phyloP scores from a whole-genome alignment of 225 moss, liverwort and hornwort species.

The Pseudisothecium myosuroides region DNA sequence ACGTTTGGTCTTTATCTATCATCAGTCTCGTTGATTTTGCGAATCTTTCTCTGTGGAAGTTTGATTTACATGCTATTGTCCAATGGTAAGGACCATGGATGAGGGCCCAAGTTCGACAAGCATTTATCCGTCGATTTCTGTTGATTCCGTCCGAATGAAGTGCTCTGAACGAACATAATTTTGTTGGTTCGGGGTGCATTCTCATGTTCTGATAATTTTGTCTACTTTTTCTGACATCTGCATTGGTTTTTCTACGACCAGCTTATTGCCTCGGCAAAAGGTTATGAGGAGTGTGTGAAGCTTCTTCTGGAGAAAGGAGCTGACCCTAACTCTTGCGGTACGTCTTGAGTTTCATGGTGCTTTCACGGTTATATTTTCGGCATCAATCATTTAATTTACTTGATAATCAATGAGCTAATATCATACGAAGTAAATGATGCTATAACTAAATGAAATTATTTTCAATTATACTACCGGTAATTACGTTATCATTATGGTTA shows the following conservation, averaged over 20 bases:
- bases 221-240: background rate
- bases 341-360: background rate
- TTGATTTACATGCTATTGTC: background rate
- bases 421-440: background rate
- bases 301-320: conserved; percentile 67
- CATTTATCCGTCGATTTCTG: background rate
- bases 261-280: conserved; percentile 53
- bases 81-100: background rate
- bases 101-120: background rate
- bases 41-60: background rate
- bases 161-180: background rate
- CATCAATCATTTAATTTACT: too few species aligned
- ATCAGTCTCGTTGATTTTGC: background rate
- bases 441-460: background rate
- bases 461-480: background rate
- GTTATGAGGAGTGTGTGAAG: conserved; percentile 70
- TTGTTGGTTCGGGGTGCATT: background rate
- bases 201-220: background rate
- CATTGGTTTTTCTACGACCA: background rate
- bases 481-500: background rate
- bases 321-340: conserved; percentile 59
- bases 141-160: background rate
- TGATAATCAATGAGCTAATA: background rate
- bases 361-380: background rate
- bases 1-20: background rate